A percentile compares a stretch with the other conserved stretches of the same genome.
These are phyloP conservation scores for Phytophthora brassicae DNA, from an alignment of 352 stramenopile species.

Conservation along the genomic window DNA sequence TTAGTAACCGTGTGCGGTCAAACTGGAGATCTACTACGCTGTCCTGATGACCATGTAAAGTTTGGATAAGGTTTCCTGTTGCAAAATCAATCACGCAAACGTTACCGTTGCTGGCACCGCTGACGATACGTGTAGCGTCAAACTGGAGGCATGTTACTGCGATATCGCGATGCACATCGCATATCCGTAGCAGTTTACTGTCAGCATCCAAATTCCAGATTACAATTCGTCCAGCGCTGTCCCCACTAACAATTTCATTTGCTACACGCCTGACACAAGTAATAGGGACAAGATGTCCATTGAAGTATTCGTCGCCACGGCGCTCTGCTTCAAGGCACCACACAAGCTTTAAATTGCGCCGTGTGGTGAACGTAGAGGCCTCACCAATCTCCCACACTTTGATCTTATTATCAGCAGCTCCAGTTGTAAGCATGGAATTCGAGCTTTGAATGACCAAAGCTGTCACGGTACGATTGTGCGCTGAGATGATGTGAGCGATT, in stretches of 20 bases:
- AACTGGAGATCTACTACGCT: constrained; percentile 72
- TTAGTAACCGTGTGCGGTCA: constrained; percentile 66
- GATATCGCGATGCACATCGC: constrained; percentile 49
- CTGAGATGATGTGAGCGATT: constrained; percentile 53
- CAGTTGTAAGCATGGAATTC: constrained; percentile 50
- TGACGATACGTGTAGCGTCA: constrained; percentile 76
- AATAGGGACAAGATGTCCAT: constrained; percentile 56
- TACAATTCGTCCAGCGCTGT: constrained; percentile 56
- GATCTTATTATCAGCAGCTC: constrained; percentile 56
- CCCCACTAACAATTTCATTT: constrained; percentile 77
- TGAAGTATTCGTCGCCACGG: constrained; percentile 44
- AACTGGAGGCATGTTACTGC: constrained; percentile 72
- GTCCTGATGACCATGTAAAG: constrained; percentile 48
- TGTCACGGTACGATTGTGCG: constrained; percentile 54
- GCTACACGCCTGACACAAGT: constrained; percentile 57
- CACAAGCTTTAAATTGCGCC: constrained; percentile 36
- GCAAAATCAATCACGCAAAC: constrained; percentile 81
- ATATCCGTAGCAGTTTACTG: constrained; percentile 62
- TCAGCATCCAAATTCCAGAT: constrained; percentile 77
- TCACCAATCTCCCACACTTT: constrained; percentile 64
- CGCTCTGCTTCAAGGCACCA: constrained; percentile 46
- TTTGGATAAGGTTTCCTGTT: constrained; percentile 67
- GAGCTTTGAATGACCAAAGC: constrained; percentile 49
- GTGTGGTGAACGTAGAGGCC: constrained; percentile 19
- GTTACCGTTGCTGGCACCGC: constrained; percentile 43